A percentile compares a stretch with the other conserved stretches of the same genome.
Evolutionary conservation across 2,329 filamentous ascomycete species (phyloP).

Genomic region (Cladosporium velox): DNA sequence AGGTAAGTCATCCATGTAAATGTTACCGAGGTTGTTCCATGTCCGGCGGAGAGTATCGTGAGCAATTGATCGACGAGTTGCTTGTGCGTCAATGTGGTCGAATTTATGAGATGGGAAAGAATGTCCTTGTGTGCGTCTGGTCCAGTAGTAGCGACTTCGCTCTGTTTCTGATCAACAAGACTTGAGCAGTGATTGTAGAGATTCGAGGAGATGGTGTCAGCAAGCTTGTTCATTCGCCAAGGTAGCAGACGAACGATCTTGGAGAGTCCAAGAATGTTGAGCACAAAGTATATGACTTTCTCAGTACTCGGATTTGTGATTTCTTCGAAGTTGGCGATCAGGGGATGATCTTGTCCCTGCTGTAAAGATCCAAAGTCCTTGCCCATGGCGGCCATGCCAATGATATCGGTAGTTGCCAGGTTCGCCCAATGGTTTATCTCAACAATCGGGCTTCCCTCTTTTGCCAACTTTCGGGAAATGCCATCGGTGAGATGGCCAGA

Average conservation of each 20-base stretch:
- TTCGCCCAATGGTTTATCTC: slow-evolving; percentile 50
- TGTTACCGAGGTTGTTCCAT: slow-evolving; percentile 74
- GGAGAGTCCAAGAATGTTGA: background rate
- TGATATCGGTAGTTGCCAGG: slow-evolving; percentile 60
- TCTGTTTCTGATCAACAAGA: background rate
- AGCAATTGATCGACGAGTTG: slow-evolving; percentile 55
- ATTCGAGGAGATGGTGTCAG: background rate
- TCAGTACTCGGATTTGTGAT: background rate
- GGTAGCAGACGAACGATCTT: background rate
- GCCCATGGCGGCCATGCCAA: slow-evolving; percentile 59
- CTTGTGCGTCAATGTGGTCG: slow-evolving; percentile 53
- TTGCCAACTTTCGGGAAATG: background rate
- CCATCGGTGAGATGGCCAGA: background rate
- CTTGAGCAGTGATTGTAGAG: background rate
- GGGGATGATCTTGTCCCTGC: slow-evolving; percentile 44
- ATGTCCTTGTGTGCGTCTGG: slow-evolving; percentile 42
- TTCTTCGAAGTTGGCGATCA: background rate
- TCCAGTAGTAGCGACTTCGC: slow-evolving; percentile 16
- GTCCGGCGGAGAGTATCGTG: slow-evolving; percentile 58
- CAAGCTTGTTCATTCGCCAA: background rate
- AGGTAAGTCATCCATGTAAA: slow-evolving; percentile 73
- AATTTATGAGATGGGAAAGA: slow-evolving; percentile 52
- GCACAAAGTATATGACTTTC: background rate
- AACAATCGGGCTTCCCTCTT: slow-evolving; percentile 32
- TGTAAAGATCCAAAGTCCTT: slow-evolving; percentile 57